Evolutionary conservation across 306 rosid species (phyloP).

Genomic region (Corylus heterophylla): DNA sequence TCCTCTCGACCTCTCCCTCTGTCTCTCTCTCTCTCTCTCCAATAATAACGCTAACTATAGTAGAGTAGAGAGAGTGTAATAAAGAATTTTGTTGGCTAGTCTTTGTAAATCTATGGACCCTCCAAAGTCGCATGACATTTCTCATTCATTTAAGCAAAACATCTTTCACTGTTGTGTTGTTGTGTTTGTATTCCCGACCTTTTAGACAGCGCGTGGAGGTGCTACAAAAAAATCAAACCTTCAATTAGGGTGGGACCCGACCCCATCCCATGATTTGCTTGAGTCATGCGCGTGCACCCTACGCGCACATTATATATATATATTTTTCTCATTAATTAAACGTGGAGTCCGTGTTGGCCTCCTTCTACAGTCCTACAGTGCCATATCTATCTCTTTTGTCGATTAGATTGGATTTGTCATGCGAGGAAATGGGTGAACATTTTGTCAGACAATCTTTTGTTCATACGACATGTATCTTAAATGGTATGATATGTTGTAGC

Average conservation of each 20-base stretch:
- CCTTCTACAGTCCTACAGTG: constrained; percentile 24
- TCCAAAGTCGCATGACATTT: constrained; percentile 53
- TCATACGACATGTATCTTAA: background rate
- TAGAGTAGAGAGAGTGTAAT: constrained; percentile 21
- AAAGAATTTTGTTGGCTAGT: constrained; percentile 62
- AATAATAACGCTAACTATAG: constrained; percentile 50
- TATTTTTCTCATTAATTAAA: constrained; percentile 27
- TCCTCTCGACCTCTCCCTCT: constrained; percentile 23
- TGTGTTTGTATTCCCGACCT: constrained; percentile 21
- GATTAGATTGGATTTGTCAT: constrained; percentile 50
- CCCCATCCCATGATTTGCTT: constrained; percentile 12
- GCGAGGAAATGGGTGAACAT: constrained; percentile 9
- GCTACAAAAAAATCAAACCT: background rate
- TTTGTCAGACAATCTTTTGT: constrained; percentile 18
- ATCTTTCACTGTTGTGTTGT: background rate
- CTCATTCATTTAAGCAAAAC: constrained; percentile 26
- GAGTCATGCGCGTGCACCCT: constrained; percentile 6
- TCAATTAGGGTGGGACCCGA: background rate
- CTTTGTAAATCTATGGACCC: constrained; percentile 48
- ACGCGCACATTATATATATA: background rate
- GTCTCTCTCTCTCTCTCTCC: constrained; percentile 52
- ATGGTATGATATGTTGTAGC: too few relatives aligned
- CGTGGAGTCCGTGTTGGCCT: constrained; percentile 47
- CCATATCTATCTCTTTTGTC: constrained; percentile 51
- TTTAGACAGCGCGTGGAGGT: background rate